Percentiles rank a stretch among this genome's conserved stretches.
phyloP scores from a whole-genome alignment of 345 rosid genomes.

The Psidium guajava region DNA sequence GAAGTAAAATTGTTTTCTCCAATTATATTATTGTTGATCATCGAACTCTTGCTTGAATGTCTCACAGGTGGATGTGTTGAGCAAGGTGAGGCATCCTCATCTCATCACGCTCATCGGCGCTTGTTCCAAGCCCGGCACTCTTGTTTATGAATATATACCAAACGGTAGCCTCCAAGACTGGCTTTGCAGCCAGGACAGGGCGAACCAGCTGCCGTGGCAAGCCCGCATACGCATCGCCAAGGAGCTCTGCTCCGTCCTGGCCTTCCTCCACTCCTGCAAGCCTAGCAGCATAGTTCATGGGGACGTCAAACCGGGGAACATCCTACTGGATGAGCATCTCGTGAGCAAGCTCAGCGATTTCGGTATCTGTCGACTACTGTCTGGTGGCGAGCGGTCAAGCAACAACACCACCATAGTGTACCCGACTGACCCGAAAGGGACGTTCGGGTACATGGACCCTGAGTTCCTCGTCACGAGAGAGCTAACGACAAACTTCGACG shows the following conservation, averaged over 20 bases:
- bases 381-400: not conserved
- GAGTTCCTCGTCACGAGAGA: slow-evolving; percentile 42
- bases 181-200: slow-evolving; percentile 43
- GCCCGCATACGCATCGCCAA: slow-evolving; percentile 64
- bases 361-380: slow-evolving; percentile 42
- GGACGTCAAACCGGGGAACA: slow-evolving; percentile 64
- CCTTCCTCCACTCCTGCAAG: slow-evolving; percentile 71
- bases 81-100: slow-evolving; percentile 78
- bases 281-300: slow-evolving; percentile 72
- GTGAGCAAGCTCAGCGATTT: slow-evolving; percentile 69
- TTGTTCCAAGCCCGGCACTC: slow-evolving; percentile 68
- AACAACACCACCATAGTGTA: not conserved
- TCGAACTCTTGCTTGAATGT: not conserved
- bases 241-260: slow-evolving; percentile 64
- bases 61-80: slow-evolving; percentile 58
- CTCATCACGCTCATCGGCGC: slow-evolving; percentile 72
- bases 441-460: slow-evolving; percentile 45
- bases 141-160: slow-evolving; percentile 51
- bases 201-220: slow-evolving; percentile 75
- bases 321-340: slow-evolving; percentile 65
- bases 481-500: slow-evolving; percentile 67
- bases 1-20: not conserved
- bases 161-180: slow-evolving; percentile 89
- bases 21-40: not conserved
- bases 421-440: not conserved